Conservation (phyloP, 352 stramenopile species). For the Globisporangium cylindrosporum region DNA sequence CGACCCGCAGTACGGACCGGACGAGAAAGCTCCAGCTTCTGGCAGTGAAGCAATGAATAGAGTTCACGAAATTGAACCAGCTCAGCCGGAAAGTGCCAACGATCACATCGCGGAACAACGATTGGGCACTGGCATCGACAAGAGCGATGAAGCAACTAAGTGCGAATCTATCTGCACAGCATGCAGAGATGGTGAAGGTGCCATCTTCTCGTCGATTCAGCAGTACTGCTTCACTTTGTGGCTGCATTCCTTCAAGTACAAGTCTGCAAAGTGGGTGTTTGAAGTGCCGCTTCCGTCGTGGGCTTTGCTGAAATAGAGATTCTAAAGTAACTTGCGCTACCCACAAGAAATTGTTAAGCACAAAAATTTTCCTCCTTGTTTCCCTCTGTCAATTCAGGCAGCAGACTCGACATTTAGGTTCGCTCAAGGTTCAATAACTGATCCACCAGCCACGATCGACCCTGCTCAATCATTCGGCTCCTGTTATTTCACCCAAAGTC, state of each 20-base stretch:
- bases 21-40: neutral
- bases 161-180: slow-evolving; percentile 20
- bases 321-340: too few species aligned
- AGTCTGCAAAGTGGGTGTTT: slow-evolving; percentile 35
- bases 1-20: slow-evolving; percentile 91
- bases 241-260: slow-evolving; percentile 56
- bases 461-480: neutral
- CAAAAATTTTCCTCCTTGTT: too few species aligned
- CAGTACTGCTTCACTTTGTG: slow-evolving; percentile 32
- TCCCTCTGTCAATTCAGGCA: neutral
- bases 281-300: slow-evolving; percentile 40
- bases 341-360: too few species aligned
- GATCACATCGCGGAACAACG: neutral
- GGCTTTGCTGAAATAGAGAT: slow-evolving; percentile 11
- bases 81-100: neutral
- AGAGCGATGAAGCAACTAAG: neutral
- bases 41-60: neutral
- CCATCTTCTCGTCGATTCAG: slow-evolving; percentile 22
- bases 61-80: neutral
- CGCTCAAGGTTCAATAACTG: neutral
- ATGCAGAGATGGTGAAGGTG: slow-evolving; percentile 15
- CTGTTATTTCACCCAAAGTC: neutral
- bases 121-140: neutral
- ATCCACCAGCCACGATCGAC: neutral
- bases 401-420: neutral